A percentile compares a stretch with the other conserved stretches of the same genome.
Conservation (phyloP, 306 rosid genomes). For the Vicia villosa region DNA sequence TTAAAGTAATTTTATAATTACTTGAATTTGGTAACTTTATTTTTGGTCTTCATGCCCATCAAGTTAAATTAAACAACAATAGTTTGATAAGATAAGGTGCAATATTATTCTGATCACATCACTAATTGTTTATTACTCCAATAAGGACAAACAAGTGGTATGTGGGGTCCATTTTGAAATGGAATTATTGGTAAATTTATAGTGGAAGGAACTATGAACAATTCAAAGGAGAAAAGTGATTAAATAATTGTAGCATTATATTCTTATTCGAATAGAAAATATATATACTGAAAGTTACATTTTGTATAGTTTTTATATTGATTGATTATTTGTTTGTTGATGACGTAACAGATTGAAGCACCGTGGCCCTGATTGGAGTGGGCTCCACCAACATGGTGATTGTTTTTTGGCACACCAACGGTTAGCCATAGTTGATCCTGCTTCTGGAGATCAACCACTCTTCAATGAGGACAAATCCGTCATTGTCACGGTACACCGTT, state of each 20-base stretch:
- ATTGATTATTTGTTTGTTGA: conserved; percentile 7
- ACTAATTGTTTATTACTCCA: neutral
- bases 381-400: conserved; percentile 80
- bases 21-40: neutral
- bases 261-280: conserved; percentile 1
- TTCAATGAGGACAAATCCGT: conserved; percentile 84
- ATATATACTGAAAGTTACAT: neutral
- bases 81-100: conserved; percentile 28
- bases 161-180: conserved; percentile 39
- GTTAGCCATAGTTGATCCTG: conserved; percentile 91
- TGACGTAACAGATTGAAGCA: conserved; percentile 72
- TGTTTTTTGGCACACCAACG: conserved; percentile 92
- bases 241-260: conserved; percentile 13
- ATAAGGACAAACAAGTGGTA: conserved; percentile 31
- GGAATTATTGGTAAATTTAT: conserved; percentile 31
- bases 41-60: conserved; percentile 1
- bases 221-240: conserved; percentile 14
- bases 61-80: neutral
- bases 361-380: conserved; percentile 99
- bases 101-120: conserved; percentile 3
- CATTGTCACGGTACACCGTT: conserved; percentile 70
- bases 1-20: neutral
- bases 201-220: conserved; percentile 7
- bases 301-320: neutral
- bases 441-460: conserved; percentile 99